A percentile compares a stretch with the other conserved stretches of the same genome.
These are phyloP conservation scores for Paracorniculantispora psalliotae DNA, from an alignment of 2,329 filamentous ascomycete species.

Conservation along the genomic window DNA sequence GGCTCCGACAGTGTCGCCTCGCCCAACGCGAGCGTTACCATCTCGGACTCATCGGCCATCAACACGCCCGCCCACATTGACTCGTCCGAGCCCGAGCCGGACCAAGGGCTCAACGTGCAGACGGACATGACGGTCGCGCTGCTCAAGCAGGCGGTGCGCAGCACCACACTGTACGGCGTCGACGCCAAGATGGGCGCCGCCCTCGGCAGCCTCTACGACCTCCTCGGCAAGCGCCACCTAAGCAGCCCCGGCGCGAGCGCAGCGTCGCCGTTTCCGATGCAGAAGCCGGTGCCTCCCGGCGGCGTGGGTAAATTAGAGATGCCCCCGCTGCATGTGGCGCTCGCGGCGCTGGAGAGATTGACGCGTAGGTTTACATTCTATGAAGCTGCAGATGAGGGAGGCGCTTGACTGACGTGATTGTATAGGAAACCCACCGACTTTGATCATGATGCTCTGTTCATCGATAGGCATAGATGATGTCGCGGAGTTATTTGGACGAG, in stretches of 20 bases:
- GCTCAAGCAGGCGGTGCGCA: constrained; percentile 46
- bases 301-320: constrained; percentile 46
- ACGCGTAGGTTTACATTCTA: constrained; percentile 31
- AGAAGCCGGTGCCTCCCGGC: constrained; percentile 40
- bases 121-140: constrained; percentile 50
- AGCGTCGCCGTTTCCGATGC: constrained; percentile 41
- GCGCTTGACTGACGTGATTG: not conserved
- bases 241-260: not conserved
- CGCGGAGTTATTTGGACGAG: constrained; percentile 40
- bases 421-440: constrained; percentile 41
- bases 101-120: constrained; percentile 44
- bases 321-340: constrained; percentile 48
- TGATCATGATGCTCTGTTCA: constrained; percentile 45
- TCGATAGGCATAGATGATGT: constrained; percentile 47
- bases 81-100: constrained; percentile 16
- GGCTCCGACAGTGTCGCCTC: not conserved
- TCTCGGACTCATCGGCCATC: constrained; percentile 10
- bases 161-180: constrained; percentile 40
- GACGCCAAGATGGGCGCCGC: constrained; percentile 50
- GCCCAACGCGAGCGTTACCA: constrained; percentile 10
- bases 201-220: constrained; percentile 46
- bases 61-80: constrained; percentile 13
- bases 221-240: constrained; percentile 45
- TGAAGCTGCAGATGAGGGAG: not conserved
- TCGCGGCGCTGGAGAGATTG: constrained; percentile 42